Evolutionary conservation across 169 alveolate species (phyloP).

Genomic region (Eimeria praecox): DNA sequence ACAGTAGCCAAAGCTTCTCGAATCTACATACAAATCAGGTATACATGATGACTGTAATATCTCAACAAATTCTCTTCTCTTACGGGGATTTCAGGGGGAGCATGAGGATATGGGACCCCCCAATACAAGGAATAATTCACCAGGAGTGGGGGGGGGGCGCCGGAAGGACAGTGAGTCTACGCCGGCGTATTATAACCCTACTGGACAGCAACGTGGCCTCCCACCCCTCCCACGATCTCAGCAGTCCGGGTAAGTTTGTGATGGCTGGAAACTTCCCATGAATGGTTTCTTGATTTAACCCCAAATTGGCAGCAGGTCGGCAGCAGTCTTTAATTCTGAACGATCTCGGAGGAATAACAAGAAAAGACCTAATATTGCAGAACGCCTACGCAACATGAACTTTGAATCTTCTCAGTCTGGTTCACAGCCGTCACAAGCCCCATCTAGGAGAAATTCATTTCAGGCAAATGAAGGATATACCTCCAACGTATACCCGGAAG

Average conservation of each 20-base stretch:
- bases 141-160: neutral
- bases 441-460: neutral
- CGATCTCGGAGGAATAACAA: neutral
- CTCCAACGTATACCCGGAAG: neutral
- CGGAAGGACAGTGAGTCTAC: neutral
- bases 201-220: constrained; percentile 1
- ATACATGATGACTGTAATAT: neutral
- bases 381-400: neutral
- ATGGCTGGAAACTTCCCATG: neutral
- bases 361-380: neutral
- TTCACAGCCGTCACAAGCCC: neutral
- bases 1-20: neutral
- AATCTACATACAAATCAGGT: neutral
- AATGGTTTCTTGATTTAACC: neutral
- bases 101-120: neutral
- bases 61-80: neutral
- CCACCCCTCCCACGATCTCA: neutral
- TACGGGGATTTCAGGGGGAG: neutral
- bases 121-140: neutral
- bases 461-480: neutral
- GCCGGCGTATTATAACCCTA: neutral
- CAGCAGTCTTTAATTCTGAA: neutral
- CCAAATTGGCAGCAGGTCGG: neutral
- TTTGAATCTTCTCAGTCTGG: neutral
- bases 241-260: neutral